Percentiles rank a stretch among this genome's conserved stretches.
Evolutionary conservation across 805 yeast genomes (phyloP).

Genomic region (Saturnispora besseyi): DNA sequence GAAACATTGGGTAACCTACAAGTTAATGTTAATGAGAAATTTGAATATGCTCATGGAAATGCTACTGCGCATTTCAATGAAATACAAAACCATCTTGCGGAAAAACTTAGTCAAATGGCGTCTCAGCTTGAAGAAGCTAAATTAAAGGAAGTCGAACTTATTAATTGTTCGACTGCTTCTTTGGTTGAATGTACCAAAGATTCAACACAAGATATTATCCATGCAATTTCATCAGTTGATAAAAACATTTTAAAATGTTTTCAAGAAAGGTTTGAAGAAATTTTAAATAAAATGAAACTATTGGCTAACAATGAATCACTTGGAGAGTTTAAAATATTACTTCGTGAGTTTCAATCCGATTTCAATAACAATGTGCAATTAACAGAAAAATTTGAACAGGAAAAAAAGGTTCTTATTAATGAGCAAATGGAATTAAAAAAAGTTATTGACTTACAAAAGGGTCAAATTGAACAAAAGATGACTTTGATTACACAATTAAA

Average conservation of each 20-base stretch:
- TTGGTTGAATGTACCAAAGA: conserved; percentile 4
- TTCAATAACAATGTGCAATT: background rate
- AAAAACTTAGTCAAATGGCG: background rate
- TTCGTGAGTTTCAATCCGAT: background rate
- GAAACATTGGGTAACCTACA: background rate
- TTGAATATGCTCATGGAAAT: background rate
- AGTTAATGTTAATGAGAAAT: background rate
- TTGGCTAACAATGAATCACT: background rate
- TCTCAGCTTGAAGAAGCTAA: background rate
- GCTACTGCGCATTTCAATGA: background rate
- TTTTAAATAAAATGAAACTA: background rate
- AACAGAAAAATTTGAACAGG: background rate
- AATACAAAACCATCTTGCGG: background rate
- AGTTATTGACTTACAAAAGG: background rate
- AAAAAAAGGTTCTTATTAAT: background rate
- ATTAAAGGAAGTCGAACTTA: background rate
- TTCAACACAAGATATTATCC: background rate
- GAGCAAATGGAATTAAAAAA: background rate
- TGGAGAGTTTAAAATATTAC: background rate
- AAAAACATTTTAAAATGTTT: background rate
- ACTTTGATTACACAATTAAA: background rate
- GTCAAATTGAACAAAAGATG: background rate
- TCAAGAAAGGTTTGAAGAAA: background rate
- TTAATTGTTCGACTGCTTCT: background rate
- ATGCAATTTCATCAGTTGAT: conserved; percentile 6